Conservation (phyloP, 805 yeast species). For the Kodamaea nitidulidarum region DNA sequence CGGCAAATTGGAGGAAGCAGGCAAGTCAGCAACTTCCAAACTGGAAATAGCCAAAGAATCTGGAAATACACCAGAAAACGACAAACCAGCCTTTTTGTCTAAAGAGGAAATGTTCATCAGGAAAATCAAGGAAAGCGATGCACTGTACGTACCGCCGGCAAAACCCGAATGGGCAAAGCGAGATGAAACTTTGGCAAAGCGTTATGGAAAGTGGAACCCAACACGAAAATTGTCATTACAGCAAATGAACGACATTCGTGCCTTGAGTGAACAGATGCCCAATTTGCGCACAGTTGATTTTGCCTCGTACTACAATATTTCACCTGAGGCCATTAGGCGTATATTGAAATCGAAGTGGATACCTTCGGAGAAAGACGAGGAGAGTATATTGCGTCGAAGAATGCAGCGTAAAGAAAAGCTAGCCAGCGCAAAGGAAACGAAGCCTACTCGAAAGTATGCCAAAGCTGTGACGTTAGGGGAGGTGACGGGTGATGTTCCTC, state of each 20-base stretch:
- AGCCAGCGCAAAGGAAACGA: constrained; percentile 3
- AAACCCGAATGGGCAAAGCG: constrained; percentile 61
- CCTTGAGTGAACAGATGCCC: constrained; percentile 55
- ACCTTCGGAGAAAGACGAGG: constrained; percentile 57
- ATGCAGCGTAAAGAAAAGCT: constrained; percentile 11
- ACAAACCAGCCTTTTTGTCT: neutral
- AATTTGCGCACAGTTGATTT: constrained; percentile 55
- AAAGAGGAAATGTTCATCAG: constrained; percentile 4
- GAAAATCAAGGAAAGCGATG: constrained; percentile 34
- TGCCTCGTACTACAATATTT: constrained; percentile 60
- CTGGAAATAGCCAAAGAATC: too few species aligned
- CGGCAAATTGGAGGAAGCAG: too few species aligned
- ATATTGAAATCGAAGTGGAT: constrained; percentile 74
- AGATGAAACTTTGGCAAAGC: constrained; percentile 56
- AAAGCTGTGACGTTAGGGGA: constrained; percentile 3
- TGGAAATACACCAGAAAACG: neutral
- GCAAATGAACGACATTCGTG: constrained; percentile 61
- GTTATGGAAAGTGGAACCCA: constrained; percentile 70
- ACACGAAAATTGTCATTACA: constrained; percentile 60
- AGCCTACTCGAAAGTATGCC: constrained; percentile 6
- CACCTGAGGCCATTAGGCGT: constrained; percentile 80
- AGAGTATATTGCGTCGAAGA: constrained; percentile 23
- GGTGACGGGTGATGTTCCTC: constrained; percentile 1
- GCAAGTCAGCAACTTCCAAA: too few species aligned
- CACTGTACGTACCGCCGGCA: constrained; percentile 28